phyloP scores from a whole-genome alignment of 2,329 filamentous ascomycete genomes.

The Geosmithia flava region DNA sequence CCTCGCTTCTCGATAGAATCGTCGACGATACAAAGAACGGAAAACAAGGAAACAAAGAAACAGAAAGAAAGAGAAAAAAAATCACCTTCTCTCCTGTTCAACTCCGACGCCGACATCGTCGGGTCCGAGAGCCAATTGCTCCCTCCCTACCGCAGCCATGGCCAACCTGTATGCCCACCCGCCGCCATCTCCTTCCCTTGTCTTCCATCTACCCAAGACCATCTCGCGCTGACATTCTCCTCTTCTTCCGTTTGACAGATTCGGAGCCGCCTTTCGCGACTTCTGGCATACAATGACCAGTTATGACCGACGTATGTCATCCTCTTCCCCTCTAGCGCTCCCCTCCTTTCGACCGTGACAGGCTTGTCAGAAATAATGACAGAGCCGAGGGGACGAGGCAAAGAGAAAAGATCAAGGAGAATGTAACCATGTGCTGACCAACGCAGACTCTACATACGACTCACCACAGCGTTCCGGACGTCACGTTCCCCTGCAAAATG shows the following conservation, averaged over 20 bases:
- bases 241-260: conserved; percentile 22
- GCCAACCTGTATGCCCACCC: conserved; percentile 13
- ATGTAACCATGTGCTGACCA: neutral
- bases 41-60: no score
- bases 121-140: neutral
- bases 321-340: conserved; percentile 1
- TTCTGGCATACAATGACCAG: conserved; percentile 92
- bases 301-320: conserved; percentile 50
- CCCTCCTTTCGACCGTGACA: neutral
- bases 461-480: conserved; percentile 85
- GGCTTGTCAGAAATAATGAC: no score
- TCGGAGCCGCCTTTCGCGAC: conserved; percentile 65
- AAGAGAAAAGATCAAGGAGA: neutral
- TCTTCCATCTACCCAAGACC: neutral
- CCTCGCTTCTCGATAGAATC: neutral
- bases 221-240: neutral
- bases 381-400: no score
- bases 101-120: neutral
- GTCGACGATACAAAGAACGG: neutral
- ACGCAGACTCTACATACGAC: conserved; percentile 76
- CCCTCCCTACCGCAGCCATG: neutral
- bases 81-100: neutral
- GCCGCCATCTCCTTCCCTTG: no score
- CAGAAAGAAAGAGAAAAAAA: neutral
- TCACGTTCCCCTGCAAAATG: conserved; percentile 79